Evolutionary conservation across 805 yeast species (phyloP).

Genomic region (Yamadazyma kitorensis): DNA sequence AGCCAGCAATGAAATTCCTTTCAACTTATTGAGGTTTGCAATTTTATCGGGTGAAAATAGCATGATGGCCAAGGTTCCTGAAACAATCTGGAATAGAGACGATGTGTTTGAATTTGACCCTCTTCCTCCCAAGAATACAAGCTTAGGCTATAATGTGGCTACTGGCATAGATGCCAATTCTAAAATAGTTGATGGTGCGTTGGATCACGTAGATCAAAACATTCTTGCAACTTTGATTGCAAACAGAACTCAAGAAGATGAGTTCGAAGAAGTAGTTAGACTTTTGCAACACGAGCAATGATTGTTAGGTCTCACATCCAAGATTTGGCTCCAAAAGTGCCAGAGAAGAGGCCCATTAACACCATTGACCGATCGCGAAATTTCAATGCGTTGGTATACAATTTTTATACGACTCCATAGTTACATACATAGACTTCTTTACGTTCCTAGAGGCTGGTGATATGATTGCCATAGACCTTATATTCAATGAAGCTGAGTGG

Average conservation of each 20-base stretch:
- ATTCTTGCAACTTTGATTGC: conserved; percentile 43
- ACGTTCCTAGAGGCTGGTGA: too few relatives aligned
- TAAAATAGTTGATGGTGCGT: conserved; percentile 28
- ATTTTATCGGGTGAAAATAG: conserved; percentile 68
- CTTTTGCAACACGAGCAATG: conserved; percentile 18
- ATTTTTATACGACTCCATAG: too few relatives aligned
- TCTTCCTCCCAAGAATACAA: conserved; percentile 52
- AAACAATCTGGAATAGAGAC: conserved; percentile 54
- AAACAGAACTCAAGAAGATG: conserved; percentile 25
- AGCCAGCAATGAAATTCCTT: conserved; percentile 42
- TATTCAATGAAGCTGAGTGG: conserved; percentile 40
- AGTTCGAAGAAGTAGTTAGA: conserved; percentile 21
- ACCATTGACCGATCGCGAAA: too few relatives aligned
- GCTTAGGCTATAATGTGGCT: conserved; percentile 38
- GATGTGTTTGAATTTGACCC: conserved; percentile 71
- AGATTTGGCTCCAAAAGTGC: too few relatives aligned
- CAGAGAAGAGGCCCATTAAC: too few relatives aligned
- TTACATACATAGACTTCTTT: too few relatives aligned
- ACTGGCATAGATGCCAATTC: conserved; percentile 20
- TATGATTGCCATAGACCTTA: conserved; percentile 44
- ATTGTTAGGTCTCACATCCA: too few relatives aligned
- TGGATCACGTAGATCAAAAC: conserved; percentile 46
- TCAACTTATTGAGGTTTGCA: conserved; percentile 63
- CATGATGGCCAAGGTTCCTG: conserved; percentile 68
- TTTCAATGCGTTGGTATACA: too few relatives aligned